Conservation (phyloP, 2,329 filamentous ascomycete species). For the Pseudovirgaria hyperparasitica region DNA sequence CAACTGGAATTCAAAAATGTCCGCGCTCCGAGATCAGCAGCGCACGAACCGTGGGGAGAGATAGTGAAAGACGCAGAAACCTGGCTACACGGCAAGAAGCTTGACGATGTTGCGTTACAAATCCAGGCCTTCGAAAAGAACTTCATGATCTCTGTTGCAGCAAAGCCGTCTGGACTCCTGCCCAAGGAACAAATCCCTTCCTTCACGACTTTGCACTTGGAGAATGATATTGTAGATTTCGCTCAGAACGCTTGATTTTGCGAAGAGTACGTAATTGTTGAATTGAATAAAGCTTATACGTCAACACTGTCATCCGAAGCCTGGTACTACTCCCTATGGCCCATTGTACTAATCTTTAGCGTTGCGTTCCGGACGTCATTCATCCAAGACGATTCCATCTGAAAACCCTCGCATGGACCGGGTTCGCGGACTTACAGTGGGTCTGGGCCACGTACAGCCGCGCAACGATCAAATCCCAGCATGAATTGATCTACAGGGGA, state of each 20-base stretch:
- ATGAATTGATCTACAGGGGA: no score
- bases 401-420: no score
- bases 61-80: slow-evolving; percentile 36
- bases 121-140: slow-evolving; percentile 45
- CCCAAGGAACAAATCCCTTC: slow-evolving; percentile 23
- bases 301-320: no score
- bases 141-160: slow-evolving; percentile 46
- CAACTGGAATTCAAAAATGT: slow-evolving; percentile 58
- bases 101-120: slow-evolving; percentile 43
- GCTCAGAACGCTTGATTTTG: not conserved
- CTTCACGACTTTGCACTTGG: slow-evolving; percentile 33
- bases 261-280: no score
- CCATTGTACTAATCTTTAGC: no score
- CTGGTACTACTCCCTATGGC: no score
- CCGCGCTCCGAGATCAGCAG: slow-evolving; percentile 39
- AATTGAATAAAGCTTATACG: no score
- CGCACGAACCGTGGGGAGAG: slow-evolving; percentile 33
- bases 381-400: no score
- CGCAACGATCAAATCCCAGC: no score
- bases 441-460: no score
- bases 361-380: no score
- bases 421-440: no score
- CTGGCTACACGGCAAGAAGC: slow-evolving; percentile 32
- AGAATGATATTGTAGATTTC: slow-evolving; percentile 25
- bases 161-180: slow-evolving; percentile 20